Evolutionary conservation across 1,284 basidiomycete species (phyloP), one percentile per base, ranked within the genome.

Genomic region (Neolentinus lepideus): DNA sequence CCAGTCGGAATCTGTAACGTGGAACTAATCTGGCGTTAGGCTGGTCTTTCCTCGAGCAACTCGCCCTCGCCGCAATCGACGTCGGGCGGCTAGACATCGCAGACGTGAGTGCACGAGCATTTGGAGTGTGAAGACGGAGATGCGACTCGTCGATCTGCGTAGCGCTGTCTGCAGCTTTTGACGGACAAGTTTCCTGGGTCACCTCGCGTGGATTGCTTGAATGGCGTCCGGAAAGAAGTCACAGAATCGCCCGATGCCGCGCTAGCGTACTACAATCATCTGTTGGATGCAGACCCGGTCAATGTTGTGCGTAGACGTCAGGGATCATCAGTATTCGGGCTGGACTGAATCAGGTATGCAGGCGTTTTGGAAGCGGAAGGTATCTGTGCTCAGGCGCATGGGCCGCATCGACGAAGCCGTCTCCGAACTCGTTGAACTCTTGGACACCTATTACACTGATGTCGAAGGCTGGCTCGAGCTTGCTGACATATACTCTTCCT

Each of bases 401-500:
- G 83, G 85, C 51, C 80, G 80, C 63, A 70, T 81, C 2, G 79
- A 87, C 48, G 76, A 78, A 43, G 85, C 90, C 0, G 85, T 94
- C 1, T 78, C 86, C 10, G 84, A 92, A 59, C 79, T 99, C 4
- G 83, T 85, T 21, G 73, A 78, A 31, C 90, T 93, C 66, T 81
- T 98, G 35, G 96, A 98, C 66, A 94, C 87, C 0, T 94, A 96
- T 70, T 98, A 98, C 69, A 84, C 85, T 26, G 96, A 99, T 64
- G 77, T 92, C 0, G 90, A 95, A 61, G 94, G 83, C 3, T 99
- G 96, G 97, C 77, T 93, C 11, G 87, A 97, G 65, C 81, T 99
- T n/a, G 90, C 94, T 0, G 90, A 93, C 61, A 80, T 94, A 6
- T 97, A 99, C 66, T 78, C 85, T 1, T 80, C 83, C 14, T 84